phyloP scores from a whole-genome alignment of 352 stramenopile species.

The Pythium aristosporum region DNA sequence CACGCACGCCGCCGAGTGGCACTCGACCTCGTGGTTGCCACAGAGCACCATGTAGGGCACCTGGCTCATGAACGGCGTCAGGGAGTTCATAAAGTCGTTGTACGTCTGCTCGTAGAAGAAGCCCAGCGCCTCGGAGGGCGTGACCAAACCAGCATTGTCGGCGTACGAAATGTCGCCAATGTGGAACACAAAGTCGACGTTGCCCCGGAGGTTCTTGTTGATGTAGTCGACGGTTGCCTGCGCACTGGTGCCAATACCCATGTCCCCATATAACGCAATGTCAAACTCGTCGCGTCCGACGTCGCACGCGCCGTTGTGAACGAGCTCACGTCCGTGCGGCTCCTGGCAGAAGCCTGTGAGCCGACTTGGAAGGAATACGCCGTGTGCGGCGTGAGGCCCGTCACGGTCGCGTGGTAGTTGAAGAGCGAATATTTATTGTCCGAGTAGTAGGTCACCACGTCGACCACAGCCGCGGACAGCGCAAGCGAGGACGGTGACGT shows the following conservation, averaged over 20 bases:
- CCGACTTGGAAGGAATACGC: constrained; percentile 43
- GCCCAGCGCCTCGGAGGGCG: constrained; percentile 26
- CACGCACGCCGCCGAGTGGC: constrained; percentile 64
- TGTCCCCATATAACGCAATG: constrained; percentile 60
- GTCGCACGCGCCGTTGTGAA: constrained; percentile 43
- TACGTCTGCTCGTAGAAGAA: constrained; percentile 89
- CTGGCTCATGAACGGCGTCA: constrained; percentile 46
- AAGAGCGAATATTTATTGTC: constrained; percentile 45
- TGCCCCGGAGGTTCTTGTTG: constrained; percentile 27
- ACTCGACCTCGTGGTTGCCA: constrained; percentile 91
- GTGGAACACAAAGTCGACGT: constrained; percentile 67
- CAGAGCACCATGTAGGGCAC: constrained; percentile 83
- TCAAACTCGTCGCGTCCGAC: constrained; percentile 38
- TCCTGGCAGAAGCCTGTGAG: not conserved
- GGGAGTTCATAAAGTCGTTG: constrained; percentile 80
- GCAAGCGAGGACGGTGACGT: constrained; percentile 11
- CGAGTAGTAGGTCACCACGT: constrained; percentile 30
- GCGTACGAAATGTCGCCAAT: constrained; percentile 69
- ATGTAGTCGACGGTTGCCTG: constrained; percentile 37
- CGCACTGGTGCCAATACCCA: constrained; percentile 43
- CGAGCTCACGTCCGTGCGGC: constrained; percentile 7
- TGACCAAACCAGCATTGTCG: constrained; percentile 26
- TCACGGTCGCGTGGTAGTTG: constrained; percentile 45
- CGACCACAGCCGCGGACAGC: constrained; percentile 17
- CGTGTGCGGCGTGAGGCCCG: constrained; percentile 33